Percentiles rank a stretch among this genome's conserved stretches.
Conservation (phyloP, 1,139 yeast genomes). For the Blastobotrys capitulatus region DNA sequence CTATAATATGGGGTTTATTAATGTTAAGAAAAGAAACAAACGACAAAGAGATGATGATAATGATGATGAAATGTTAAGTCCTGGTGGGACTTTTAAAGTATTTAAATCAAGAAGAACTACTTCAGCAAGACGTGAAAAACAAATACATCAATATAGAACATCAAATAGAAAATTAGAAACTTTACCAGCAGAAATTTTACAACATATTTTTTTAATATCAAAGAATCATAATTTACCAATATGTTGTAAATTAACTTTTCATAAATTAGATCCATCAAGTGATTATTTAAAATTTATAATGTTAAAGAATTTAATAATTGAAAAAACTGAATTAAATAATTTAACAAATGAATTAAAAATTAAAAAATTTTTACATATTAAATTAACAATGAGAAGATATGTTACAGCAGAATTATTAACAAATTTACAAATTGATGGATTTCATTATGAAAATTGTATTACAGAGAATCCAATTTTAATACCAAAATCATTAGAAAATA, state of each 20-base stretch:
- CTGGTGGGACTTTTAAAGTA: not conserved
- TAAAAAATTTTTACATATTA: slow-evolving; percentile 4
- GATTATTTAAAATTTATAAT: slow-evolving; percentile 1
- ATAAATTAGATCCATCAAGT: slow-evolving; percentile 8
- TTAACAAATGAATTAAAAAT: not conserved
- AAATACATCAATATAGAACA: not conserved
- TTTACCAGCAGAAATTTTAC: slow-evolving; percentile 19
- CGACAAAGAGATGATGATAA: not conserved
- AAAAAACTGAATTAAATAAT: not conserved
- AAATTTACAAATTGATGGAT: slow-evolving; percentile 4
- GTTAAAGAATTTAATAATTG: slow-evolving; percentile 8
- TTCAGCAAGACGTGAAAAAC: not conserved
- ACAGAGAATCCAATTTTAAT: not conserved
- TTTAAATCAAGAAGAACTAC: not conserved
- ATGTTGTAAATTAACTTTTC: slow-evolving; percentile 10
- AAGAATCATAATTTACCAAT: slow-evolving; percentile 13
- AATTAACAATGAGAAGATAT: slow-evolving; percentile 11
- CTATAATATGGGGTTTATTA: slow-evolving; percentile 9
- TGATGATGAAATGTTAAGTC: not conserved
- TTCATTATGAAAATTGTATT: not conserved
- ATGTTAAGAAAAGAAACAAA: not conserved
- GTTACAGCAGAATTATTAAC: slow-evolving; percentile 15
- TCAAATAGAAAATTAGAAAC: slow-evolving; percentile 11
- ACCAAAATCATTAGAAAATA: slow-evolving; percentile 6
- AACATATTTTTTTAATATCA: slow-evolving; percentile 17